These are phyloP conservation scores for Termitomyces sp. DNA, from an alignment of 768 basidiomycete species.

Conservation along the genomic window DNA sequence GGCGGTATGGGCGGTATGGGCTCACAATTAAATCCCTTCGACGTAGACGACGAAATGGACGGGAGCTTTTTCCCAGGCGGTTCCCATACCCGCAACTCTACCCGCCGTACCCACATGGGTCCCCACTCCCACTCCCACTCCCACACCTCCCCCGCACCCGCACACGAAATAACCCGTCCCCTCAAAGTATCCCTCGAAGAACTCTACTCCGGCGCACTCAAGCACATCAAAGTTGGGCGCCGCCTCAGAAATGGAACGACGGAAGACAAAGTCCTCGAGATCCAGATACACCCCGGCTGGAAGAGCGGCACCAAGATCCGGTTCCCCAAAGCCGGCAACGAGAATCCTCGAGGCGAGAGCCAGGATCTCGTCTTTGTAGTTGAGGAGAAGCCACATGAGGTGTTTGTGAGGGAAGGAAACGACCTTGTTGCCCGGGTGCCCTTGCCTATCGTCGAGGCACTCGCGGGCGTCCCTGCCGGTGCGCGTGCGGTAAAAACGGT, in stretches of 20 bases:
- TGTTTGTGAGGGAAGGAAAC: conserved; percentile 77
- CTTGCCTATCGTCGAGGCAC: conserved; percentile 79
- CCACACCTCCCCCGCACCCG: conserved; percentile 13
- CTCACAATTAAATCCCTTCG: conserved; percentile 22
- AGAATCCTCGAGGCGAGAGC: conserved; percentile 53
- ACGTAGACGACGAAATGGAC: conserved; percentile 46
- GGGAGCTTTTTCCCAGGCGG: conserved; percentile 30
- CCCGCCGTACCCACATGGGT: conserved; percentile 11
- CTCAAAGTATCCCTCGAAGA: conserved; percentile 85
- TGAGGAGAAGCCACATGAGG: conserved; percentile 87
- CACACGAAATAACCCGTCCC: conserved; percentile 69
- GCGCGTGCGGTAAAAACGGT: conserved; percentile 44
- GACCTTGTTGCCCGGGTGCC: conserved; percentile 59
- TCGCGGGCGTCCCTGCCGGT: conserved; percentile 44
- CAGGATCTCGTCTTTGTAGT: conserved; percentile 95
- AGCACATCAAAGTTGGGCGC: conserved; percentile 84
- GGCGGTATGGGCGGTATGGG: conserved; percentile 24
- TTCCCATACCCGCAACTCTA: conserved; percentile 49
- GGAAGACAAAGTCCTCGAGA: conserved; percentile 85
- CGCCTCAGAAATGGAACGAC: conserved; percentile 63
- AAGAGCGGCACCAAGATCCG: conserved; percentile 94
- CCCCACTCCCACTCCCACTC: conserved; percentile 4
- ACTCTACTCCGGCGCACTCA: conserved; percentile 78
- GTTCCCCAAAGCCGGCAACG: conserved; percentile 85
- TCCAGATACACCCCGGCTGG: conserved; percentile 84